Percentiles rank a stretch among this genome's conserved stretches.
phyloP scores from a whole-genome alignment of 2,329 filamentous ascomycete species.

The Tothia fuscella region DNA sequence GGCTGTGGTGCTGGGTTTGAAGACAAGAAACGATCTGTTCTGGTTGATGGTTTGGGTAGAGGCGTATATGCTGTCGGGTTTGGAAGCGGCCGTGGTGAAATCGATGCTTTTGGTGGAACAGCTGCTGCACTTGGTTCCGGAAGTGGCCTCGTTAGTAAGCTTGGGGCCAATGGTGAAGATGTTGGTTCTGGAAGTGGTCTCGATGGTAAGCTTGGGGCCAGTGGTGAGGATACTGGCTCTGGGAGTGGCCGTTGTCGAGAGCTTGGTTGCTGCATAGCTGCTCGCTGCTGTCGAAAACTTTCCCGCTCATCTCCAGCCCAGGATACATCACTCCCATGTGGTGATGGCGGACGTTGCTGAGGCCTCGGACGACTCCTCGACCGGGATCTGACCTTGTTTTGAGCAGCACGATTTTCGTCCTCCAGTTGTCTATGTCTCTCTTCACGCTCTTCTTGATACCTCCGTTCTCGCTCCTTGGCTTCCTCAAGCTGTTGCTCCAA shows the following conservation, averaged over 20 bases:
- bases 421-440: constrained; percentile 26
- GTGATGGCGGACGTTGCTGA: constrained; percentile 25
- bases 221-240: constrained; percentile 14
- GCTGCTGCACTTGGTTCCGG: constrained; percentile 15
- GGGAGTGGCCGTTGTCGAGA: constrained; percentile 23
- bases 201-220: constrained; percentile 22
- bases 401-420: constrained; percentile 22
- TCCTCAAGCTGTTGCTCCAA: constrained; percentile 62
- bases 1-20: constrained; percentile 40
- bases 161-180: constrained; percentile 11
- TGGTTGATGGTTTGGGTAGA: constrained; percentile 14
- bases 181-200: constrained; percentile 38
- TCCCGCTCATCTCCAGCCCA: constrained; percentile 57
- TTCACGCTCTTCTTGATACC: constrained; percentile 50
- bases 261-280: constrained; percentile 27
- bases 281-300: constrained; percentile 47
- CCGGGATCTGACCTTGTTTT: constrained; percentile 20
- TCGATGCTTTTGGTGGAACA: constrained; percentile 9
- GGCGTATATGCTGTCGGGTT: constrained; percentile 18
- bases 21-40: constrained; percentile 48
- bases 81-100: constrained; percentile 19
- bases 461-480: constrained; percentile 53
- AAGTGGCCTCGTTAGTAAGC: constrained; percentile 13
- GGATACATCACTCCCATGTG: constrained; percentile 45
- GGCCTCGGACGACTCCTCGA: constrained; percentile 21